Percentiles rank a stretch among this genome's conserved stretches.
These are phyloP conservation scores for Phytophthora cajani DNA, from an alignment of 352 stramenopile species.

Conservation along the genomic window DNA sequence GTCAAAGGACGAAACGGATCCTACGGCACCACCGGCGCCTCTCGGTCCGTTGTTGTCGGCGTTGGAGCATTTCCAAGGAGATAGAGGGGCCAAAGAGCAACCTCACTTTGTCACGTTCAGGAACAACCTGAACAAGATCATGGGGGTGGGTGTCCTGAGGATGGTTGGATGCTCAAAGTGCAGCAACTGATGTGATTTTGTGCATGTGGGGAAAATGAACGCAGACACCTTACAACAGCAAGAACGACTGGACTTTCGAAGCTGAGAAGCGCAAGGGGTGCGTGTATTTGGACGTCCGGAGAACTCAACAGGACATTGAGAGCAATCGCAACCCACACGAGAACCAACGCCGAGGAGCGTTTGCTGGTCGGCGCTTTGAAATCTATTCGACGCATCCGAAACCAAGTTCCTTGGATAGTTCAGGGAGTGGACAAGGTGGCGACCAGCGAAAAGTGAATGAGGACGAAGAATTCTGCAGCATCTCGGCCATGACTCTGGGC, in stretches of 20 bases:
- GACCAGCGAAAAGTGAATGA: slow-evolving; percentile 52
- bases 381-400: slow-evolving; percentile 52
- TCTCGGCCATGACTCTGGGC: slow-evolving; percentile 63
- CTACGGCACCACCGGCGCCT: slow-evolving; percentile 50
- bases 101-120: slow-evolving; percentile 75
- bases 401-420: not conserved
- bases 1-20: slow-evolving; percentile 59
- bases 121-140: slow-evolving; percentile 89
- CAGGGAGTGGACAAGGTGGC: not conserved
- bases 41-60: slow-evolving; percentile 57
- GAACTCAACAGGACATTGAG: slow-evolving; percentile 52
- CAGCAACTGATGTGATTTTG: slow-evolving; percentile 8
- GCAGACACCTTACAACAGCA: slow-evolving; percentile 82
- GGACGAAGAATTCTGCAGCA: slow-evolving; percentile 75
- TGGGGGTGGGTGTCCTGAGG: slow-evolving; percentile 51
- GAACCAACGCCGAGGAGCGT: slow-evolving; percentile 66
- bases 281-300: slow-evolving; percentile 71
- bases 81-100: not conserved
- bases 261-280: slow-evolving; percentile 63
- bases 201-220: slow-evolving; percentile 6
- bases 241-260: slow-evolving; percentile 67
- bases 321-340: slow-evolving; percentile 49
- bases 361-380: slow-evolving; percentile 78
- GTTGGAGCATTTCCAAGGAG: slow-evolving; percentile 51
- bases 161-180: not conserved